These are phyloP conservation scores for Theileria parva DNA, from an alignment of 169 alveolate species.

Conservation along the genomic window DNA sequence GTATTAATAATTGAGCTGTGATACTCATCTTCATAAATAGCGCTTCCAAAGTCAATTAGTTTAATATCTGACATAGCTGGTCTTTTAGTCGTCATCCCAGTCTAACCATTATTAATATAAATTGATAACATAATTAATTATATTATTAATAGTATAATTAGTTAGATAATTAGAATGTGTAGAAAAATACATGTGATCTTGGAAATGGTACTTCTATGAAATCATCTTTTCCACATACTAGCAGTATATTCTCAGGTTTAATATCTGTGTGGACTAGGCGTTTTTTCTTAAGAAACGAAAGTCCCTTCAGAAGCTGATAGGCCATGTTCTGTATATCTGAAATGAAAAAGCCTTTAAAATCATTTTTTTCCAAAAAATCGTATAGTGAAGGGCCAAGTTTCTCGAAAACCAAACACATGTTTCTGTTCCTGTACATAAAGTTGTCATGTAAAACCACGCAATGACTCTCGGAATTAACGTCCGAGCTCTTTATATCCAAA, in stretches of 20 bases:
- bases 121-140: not conserved
- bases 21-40: slow-evolving; percentile 93
- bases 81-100: slow-evolving; percentile 72
- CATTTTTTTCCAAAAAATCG: slow-evolving; percentile 90
- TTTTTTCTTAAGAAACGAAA: slow-evolving; percentile 88
- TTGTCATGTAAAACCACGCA: slow-evolving; percentile 88
- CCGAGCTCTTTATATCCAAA: slow-evolving; percentile 82
- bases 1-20: slow-evolving; percentile 96
- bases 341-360: slow-evolving; percentile 90
- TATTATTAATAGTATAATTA: not conserved
- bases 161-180: not conserved
- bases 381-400: slow-evolving; percentile 93
- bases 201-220: slow-evolving; percentile 71
- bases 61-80: slow-evolving; percentile 87
- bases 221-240: slow-evolving; percentile 72
- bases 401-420: slow-evolving; percentile 94
- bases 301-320: slow-evolving; percentile 88
- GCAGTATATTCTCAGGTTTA: slow-evolving; percentile 95
- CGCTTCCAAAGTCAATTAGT: slow-evolving; percentile 98
- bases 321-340: slow-evolving; percentile 90
- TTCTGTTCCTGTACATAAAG: slow-evolving; percentile 83
- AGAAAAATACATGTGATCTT: slow-evolving; percentile 57
- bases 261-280: slow-evolving; percentile 97
- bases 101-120: slow-evolving; percentile 2
- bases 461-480: slow-evolving; percentile 82